Evolutionary conservation across 371 early-diverging fungal genomes (phyloP).

Genomic region (Zychaea mexicana): DNA sequence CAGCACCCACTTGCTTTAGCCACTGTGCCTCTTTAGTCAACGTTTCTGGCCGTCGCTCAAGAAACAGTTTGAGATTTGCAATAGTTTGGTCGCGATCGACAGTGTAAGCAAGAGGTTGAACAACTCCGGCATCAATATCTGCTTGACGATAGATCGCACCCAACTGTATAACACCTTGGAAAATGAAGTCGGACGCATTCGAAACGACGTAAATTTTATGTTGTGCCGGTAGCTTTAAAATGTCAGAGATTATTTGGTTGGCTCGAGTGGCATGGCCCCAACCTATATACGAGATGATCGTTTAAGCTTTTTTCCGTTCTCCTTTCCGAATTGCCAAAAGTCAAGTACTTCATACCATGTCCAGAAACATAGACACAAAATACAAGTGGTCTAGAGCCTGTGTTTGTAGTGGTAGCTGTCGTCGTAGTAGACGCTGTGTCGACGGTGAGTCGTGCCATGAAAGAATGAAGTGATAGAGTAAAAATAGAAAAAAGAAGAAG

Average conservation of each 20-base stretch:
- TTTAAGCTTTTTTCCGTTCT: too few species aligned
- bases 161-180: conserved; percentile 58
- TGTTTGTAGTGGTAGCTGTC: not conserved
- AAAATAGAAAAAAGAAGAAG: not conserved
- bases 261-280: conserved; percentile 75
- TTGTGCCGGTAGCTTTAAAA: conserved; percentile 54
- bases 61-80: conserved; percentile 44
- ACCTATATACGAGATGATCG: conserved; percentile 36
- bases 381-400: conserved; percentile 26
- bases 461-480: not conserved
- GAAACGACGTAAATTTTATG: conserved; percentile 69
- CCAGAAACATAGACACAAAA: conserved; percentile 76
- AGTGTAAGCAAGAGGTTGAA: conserved; percentile 73
- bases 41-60: conserved; percentile 49
- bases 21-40: conserved; percentile 53
- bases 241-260: conserved; percentile 59
- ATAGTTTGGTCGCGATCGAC: conserved; percentile 66
- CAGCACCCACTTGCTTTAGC: conserved; percentile 56
- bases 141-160: conserved; percentile 65
- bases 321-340: not conserved
- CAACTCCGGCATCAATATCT: conserved; percentile 69
- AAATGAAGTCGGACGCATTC: conserved; percentile 66
- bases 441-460: conserved; percentile 13
- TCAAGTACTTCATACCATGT: conserved; percentile 44
- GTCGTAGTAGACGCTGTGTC: too few species aligned